Base-by-base conservation (phyloP, 2,329 filamentous ascomycete genomes). In the Diatrype stigma region DNA sequence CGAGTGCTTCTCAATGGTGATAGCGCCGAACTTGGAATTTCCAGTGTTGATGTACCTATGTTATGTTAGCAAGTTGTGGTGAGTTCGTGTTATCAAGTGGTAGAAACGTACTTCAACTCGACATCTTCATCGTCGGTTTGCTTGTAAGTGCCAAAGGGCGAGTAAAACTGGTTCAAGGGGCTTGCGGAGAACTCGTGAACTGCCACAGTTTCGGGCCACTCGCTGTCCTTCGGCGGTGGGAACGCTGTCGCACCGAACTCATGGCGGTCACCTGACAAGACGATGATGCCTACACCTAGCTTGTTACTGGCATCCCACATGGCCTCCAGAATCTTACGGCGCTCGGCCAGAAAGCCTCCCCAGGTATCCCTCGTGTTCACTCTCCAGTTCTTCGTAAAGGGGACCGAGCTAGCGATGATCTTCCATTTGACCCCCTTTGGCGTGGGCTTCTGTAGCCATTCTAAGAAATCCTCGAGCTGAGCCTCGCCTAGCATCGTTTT, bases 331-430 rank as follows among this genome's bases (percentile, higher is more conserved):
- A 97, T 81, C 50, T 76, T 77, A 49, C 79, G 81, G 16, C 94
- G 85, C 73, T 99, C 94, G 46, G 78, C 73, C 2, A 96, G 77
- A 68, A 96, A 96, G 0, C 93, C 93, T 45, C 90, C 90, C 94
- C 94, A 99, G 0, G 94, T 97, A 65, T 99, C 94, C 54, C 86
- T 78, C 2, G 84, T 84, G 57, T 94, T 93, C 57, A 96, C 82
- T 22, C 84, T 87, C 93, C 94, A 99, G 69, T 99, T 99, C 73
- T 96, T 96, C 6, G 94, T 97, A 67, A 99, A 96, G 0, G 94
- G 94, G 5, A 97, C 88, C 17, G 89, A 92, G 37, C 89, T 92
- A 17, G 92, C 86, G 47, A 99, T 76, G 61, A 99, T 85, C 73
- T 97, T 97, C 93, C 94, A 99, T 63, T 86, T 86, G 0, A 96